Conservation (phyloP, 1,139 yeast species). For the Magnusiomyces magnusii region DNA sequence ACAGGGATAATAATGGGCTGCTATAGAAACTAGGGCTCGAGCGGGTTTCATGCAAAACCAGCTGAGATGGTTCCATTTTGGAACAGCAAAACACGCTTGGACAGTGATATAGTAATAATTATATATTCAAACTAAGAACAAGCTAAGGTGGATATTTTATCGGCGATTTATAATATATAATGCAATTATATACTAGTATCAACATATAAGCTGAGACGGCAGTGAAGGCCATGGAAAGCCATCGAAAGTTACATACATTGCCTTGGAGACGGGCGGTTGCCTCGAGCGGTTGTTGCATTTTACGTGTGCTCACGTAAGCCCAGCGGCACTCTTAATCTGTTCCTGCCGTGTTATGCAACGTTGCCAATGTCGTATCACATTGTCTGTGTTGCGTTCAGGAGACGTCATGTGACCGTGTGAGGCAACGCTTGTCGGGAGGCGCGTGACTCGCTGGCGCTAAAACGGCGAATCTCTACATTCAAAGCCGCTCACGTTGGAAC, state of each 20-base stretch:
- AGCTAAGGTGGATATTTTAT: too few relatives aligned
- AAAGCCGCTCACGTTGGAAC: not conserved
- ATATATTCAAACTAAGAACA: not conserved
- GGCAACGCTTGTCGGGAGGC: not conserved
- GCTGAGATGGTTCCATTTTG: not conserved
- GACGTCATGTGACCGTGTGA: not conserved
- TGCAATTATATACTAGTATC: not conserved
- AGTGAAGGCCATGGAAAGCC: too few relatives aligned
- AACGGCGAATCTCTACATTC: not conserved
- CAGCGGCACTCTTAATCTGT: not conserved
- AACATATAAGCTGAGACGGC: too few relatives aligned
- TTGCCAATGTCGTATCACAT: not conserved
- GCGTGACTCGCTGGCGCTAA: not conserved
- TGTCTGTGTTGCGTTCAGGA: not conserved
- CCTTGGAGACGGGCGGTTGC: too few relatives aligned
- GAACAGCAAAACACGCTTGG: not conserved
- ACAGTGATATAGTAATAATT: too few relatives aligned
- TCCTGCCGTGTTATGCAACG: not conserved
- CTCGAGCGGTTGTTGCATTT: not conserved
- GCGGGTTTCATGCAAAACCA: not conserved
- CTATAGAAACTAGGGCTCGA: not conserved
- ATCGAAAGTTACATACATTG: too few relatives aligned
- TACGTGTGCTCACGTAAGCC: not conserved
- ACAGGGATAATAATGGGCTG: not conserved
- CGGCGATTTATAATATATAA: not conserved